Evolutionary conservation across 1,284 basidiomycete species (phyloP).

Genomic region (Pseudozyma thailandica): DNA sequence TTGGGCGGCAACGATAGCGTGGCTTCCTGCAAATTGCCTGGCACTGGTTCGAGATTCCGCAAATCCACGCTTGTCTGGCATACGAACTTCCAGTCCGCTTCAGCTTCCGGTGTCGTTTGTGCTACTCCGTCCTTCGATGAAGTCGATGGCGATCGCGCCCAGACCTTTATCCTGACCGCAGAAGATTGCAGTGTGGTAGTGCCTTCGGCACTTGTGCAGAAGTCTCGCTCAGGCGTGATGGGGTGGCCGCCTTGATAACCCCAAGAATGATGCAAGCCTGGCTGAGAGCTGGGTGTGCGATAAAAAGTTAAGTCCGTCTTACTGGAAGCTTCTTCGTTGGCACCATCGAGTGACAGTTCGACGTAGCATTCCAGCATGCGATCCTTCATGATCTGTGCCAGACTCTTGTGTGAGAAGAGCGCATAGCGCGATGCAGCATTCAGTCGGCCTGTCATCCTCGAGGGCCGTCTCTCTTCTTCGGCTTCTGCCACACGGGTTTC

Average conservation of each 20-base stretch:
- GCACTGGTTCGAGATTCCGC: slow-evolving; percentile 30
- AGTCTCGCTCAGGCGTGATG: slow-evolving; percentile 37
- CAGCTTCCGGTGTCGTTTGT: background rate
- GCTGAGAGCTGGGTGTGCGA: slow-evolving; percentile 23
- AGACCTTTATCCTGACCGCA: slow-evolving; percentile 17
- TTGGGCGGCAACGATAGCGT: slow-evolving; percentile 25
- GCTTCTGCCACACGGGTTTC: slow-evolving; percentile 18
- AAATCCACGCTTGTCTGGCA: slow-evolving; percentile 27
- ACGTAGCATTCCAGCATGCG: slow-evolving; percentile 46
- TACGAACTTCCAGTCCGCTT: slow-evolving; percentile 29
- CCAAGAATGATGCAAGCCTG: slow-evolving; percentile 47
- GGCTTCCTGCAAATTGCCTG: slow-evolving; percentile 25
- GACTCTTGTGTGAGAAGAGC: slow-evolving; percentile 34
- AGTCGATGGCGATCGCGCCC: slow-evolving; percentile 14
- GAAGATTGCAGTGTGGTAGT: slow-evolving; percentile 7
- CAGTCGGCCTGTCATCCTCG: slow-evolving; percentile 15
- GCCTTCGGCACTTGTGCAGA: background rate
- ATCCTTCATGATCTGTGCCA: slow-evolving; percentile 43
- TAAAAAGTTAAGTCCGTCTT: slow-evolving; percentile 16
- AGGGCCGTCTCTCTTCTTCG: slow-evolving; percentile 14
- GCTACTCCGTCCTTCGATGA: background rate
- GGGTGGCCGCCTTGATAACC: slow-evolving; percentile 34
- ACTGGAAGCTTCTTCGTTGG: background rate
- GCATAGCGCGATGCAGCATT: slow-evolving; percentile 28
- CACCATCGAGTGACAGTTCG: slow-evolving; percentile 25